Conservation (phyloP, 306 rosid genomes). For the Datisca glomerata region DNA sequence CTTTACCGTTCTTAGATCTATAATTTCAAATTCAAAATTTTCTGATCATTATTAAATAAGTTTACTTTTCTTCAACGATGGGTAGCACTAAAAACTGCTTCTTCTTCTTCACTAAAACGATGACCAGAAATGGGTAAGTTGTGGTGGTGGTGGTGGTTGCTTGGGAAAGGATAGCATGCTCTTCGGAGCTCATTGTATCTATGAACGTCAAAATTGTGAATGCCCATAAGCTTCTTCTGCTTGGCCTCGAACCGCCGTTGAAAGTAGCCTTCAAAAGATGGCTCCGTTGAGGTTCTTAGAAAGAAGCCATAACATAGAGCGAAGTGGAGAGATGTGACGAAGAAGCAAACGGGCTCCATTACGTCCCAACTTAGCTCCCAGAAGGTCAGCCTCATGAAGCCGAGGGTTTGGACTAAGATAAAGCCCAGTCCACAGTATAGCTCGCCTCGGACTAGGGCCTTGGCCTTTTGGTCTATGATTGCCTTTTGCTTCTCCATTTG, state of each 20-base stretch:
- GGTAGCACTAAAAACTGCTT: no score
- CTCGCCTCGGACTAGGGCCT: constrained; percentile 38
- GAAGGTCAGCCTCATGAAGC: constrained; percentile 75
- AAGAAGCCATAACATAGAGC: constrained; percentile 52
- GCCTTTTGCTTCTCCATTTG: constrained; percentile 44
- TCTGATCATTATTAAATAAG: no score
- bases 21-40: no score
- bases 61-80: no score
- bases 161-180: constrained; percentile 26
- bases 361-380: constrained; percentile 98
- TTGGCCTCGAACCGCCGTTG: constrained; percentile 35
- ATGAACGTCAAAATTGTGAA: constrained; percentile 27
- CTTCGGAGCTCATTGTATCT: constrained; percentile 36
- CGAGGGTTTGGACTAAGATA: constrained; percentile 35
- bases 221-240: constrained; percentile 47
- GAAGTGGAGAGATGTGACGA: constrained; percentile 39
- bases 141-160: background rate
- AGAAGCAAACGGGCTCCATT: constrained; percentile 96
- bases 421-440: constrained; percentile 56
- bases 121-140: no score
- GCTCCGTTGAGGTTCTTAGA: constrained; percentile 53
- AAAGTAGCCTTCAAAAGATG: constrained; percentile 59
- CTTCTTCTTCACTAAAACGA: no score
- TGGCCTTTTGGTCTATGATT: constrained; percentile 41
- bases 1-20: no score